Base-by-base conservation (phyloP, 106 monocot genomes). In the Cymbidium sinense region DNA sequence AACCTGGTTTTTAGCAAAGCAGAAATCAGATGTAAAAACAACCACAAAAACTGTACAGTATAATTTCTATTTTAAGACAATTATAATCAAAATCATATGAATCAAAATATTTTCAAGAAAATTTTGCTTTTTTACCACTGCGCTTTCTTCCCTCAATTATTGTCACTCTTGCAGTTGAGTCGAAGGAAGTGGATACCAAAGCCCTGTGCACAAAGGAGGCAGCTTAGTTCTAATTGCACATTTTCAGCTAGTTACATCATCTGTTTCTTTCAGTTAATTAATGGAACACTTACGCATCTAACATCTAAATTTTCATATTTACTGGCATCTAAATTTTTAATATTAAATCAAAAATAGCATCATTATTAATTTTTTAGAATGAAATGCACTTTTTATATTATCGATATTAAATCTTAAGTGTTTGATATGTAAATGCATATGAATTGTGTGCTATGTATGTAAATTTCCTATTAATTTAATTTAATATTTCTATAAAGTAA, bases 111-210 rank as follows among this genome's bases (percentile, higher is more conserved):
- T 50, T n/a, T 28, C 2, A 35, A 18, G 30, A 36, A 29, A 74
- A 55, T 64, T 55, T 39, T 58, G 29, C 20, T 43, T 19, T 15
- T 58, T 28, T 85, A 90, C 93, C 90, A 6, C 74, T 86, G 13
- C 77, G 77, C 50, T 82, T 88, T 78, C 35, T 82, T 13, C 27
- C 76, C 74, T 83, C 82, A 58, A 89, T 73, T 52, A 83, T 21
- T 29, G 88, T 87, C 61, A 94, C 93, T 20, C 94, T 81, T 73
- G 89, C 86, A 64, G 82, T 91, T 1, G 81, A 89, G 61, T 95
- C 94, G 25, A 95, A 95, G 29, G 94, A 95, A 65, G 94, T n/a
- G 34, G 94, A 95, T 30, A 91, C 33, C 84, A 95, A 83, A 8
- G 84, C 85, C 76, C 94, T 95, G 88, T 1, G 33, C 10, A 15